Evolutionary conservation across 495 filamentous ascomycete species (phyloP).

Genomic region (Daldinia loculata): DNA sequence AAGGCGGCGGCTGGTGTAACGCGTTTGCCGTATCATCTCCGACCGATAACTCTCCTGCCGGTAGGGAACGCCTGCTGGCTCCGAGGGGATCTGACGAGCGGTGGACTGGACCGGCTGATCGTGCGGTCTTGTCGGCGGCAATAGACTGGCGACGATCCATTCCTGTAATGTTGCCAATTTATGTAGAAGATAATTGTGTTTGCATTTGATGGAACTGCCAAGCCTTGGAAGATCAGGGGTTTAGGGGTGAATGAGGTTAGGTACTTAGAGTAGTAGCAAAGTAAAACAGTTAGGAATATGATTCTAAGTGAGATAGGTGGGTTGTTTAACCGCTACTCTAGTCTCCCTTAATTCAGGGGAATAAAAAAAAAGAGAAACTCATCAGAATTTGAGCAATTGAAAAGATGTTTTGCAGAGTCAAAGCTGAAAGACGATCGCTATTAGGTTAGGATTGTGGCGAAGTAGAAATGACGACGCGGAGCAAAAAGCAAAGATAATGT

Average conservation of each 20-base stretch:
- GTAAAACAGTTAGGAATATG: neutral
- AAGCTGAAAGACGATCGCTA: constrained; percentile 29
- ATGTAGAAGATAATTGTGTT: neutral
- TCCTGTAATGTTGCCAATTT: neutral
- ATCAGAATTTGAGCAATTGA: neutral
- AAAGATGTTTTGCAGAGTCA: neutral
- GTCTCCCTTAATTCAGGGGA: neutral
- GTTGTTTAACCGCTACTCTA: neutral
- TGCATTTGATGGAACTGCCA: neutral
- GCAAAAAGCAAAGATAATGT: neutral
- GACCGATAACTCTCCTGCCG: constrained; percentile 24
- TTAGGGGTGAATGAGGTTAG: neutral
- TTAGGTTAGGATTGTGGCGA: constrained; percentile 30
- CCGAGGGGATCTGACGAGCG: constrained; percentile 21
- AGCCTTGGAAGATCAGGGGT: neutral
- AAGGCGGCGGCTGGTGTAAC: constrained; percentile 51
- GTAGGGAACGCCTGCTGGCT: constrained; percentile 7
- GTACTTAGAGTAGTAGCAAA: neutral
- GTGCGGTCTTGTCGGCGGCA: constrained; percentile 23
- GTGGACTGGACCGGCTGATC: constrained; percentile 27
- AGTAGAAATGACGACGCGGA: constrained; percentile 17
- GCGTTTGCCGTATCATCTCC: neutral
- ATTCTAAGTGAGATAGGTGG: neutral
- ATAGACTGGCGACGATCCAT: constrained; percentile 11
- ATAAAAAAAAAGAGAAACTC: constrained; percentile 13